Base-by-base conservation (phyloP, 2,329 filamentous ascomycete species). In the Cercospora berteroae region DNA sequence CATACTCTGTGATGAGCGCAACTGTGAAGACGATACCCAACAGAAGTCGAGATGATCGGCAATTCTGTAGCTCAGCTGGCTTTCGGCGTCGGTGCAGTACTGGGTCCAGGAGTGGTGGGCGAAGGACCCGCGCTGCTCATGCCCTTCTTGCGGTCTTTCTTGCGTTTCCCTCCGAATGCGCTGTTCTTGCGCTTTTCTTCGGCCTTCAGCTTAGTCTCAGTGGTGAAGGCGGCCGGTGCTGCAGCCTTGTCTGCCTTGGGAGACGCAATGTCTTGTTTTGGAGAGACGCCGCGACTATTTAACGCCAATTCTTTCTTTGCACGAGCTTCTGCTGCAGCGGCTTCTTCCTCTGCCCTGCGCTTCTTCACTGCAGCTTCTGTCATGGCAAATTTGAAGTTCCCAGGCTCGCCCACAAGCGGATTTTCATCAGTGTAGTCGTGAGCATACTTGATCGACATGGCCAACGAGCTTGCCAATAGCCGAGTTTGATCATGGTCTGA, bases 341-440 rank as follows among this genome's bases (percentile, higher is more conserved):
- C 77, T 66, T 77, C 76, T 56, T 77, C 74, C 31, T 78, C 77
- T 20, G 75, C 77, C 65, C 80, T 77, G 2, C 78, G 79, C 52
- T 81, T 81, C 67, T 81, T 79, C 8, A 84, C 76, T 8, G 78
- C 79, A 36, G 79, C 77, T 27, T 76, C 77, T 1, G 82, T 81
- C 36, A 79, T 79, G 4, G 82, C 82, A 70, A 89, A 82, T 63
- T 87, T 84, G 71, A 90, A 89, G 4, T 83, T 83, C 31, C 88
- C 88, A 0, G 88, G 88, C 74, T 89, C 88, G 58, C 88, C 88
- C 7, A 84, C 80, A 13, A 90, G 78, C 0, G 88, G 87, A 67
- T 85, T 88, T 72, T 89, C 87, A 74, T 90, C 88, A 80, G 87
- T 87, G 77, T 83, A 89, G 69, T 89, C 87, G 70, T 87, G 83